These are phyloP conservation scores for Phialophora verrucosa DNA, from an alignment of 2,329 filamentous ascomycete genomes.

Conservation along the genomic window DNA sequence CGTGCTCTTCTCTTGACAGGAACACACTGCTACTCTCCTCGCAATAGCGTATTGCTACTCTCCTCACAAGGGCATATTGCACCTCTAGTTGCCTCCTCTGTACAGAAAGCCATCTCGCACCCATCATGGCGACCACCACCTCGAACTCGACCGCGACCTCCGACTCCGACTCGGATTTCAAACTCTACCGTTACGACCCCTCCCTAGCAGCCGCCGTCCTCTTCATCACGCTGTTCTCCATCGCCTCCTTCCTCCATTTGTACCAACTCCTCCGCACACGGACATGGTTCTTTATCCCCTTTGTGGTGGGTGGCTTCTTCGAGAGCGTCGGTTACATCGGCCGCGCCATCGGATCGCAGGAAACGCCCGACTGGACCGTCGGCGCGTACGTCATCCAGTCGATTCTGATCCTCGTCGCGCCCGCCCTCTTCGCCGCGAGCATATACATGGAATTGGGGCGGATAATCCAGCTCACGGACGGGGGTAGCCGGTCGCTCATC, in stretches of 20 bases:
- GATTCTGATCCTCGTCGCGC: slow-evolving; percentile 54
- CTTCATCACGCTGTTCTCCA: slow-evolving; percentile 46
- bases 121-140: background rate
- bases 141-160: background rate
- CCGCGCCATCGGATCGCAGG: slow-evolving; percentile 39
- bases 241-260: slow-evolving; percentile 36
- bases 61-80: background rate
- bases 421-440: slow-evolving; percentile 54
- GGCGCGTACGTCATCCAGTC: slow-evolving; percentile 43
- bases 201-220: slow-evolving; percentile 46
- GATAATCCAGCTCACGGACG: slow-evolving; percentile 49
- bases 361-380: slow-evolving; percentile 21
- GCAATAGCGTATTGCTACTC: no score
- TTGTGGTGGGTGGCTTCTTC: slow-evolving; percentile 47
- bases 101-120: background rate
- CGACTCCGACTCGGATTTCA: slow-evolving; percentile 4
- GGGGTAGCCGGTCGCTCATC: slow-evolving; percentile 45
- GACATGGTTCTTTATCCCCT: slow-evolving; percentile 51
- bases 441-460: slow-evolving; percentile 56
- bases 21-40: background rate
- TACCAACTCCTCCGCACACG: slow-evolving; percentile 45
- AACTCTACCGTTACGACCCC: slow-evolving; percentile 45
- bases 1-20: background rate
- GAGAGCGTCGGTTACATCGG: slow-evolving; percentile 49
- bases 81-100: background rate